Base-by-base conservation (phyloP, 2,329 filamentous ascomycete genomes). In the Tolypocladium guangdongense region DNA sequence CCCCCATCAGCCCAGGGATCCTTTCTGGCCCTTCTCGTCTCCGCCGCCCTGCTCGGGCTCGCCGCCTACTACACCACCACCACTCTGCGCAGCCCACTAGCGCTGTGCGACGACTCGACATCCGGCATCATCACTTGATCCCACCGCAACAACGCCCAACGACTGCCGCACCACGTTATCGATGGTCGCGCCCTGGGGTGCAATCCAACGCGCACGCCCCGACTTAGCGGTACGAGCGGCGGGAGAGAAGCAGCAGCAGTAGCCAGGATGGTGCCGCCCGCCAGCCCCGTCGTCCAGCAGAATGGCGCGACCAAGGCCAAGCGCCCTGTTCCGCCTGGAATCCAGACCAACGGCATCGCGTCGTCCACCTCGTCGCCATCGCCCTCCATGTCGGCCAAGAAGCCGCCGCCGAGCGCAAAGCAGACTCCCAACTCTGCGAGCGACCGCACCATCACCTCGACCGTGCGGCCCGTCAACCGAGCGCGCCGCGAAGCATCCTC, bases 281-380 rank as follows among this genome's bases (percentile, higher is more conserved):
- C 78, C 63, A 76, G 78, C 64, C 74, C 77, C 55, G 71, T 74
- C 54, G 60, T 64, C 51, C 71, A 71, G 60, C 72, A 73, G 55
- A 68, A 70, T 64, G 71, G 68, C 61, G 63, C 69, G 59, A 67
- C 66, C 59, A 90, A 89, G 71, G 78, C 81, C 58, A 90, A 89
- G 71, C 83, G 85, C 37, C 83, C 83, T 56, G 74, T 80, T 51
- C 82, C 83, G 38, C 77, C 84, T 48, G 78, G 82, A 46, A 80
- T 86, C 54, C 84, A 86, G 66, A 79, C 82, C 56, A 87, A 87
- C 68, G 82, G 83, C 36, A 70, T 74, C 55, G 73, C 74, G 58
- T 70, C 80, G 27, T 77, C 79, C 1, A 77, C 80, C 55, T 78
- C 82, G 4, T 85, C 82, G 2, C 77, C 83, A 1, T 81, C 80